These are phyloP conservation scores for Sugiyamaella japonica DNA, from an alignment of 1,139 yeast genomes.

Conservation along the genomic window DNA sequence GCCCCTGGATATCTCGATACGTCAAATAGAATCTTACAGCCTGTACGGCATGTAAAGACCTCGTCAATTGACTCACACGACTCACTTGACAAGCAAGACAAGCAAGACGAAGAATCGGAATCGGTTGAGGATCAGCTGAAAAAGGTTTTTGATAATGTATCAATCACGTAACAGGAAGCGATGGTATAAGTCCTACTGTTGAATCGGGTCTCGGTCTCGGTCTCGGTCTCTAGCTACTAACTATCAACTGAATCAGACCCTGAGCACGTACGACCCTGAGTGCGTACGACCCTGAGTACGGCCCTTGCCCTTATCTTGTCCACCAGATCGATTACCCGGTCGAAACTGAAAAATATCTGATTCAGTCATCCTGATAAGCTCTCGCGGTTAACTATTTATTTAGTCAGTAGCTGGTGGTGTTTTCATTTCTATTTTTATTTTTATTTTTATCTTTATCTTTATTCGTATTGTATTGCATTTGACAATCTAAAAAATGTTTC, in stretches of 20 bases:
- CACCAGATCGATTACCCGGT: constrained; percentile 1
- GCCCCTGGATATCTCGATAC: constrained; percentile 50
- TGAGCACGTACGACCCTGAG: neutral
- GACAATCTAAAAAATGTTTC: constrained; percentile 6
- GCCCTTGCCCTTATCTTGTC: constrained; percentile 3
- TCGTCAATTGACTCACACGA: neutral
- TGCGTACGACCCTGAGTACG: neutral
- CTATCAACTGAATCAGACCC: neutral
- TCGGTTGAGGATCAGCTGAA: constrained; percentile 11
- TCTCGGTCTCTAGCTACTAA: too few species aligned
- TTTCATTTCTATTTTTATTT: too few species aligned
- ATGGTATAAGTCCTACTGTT: too few species aligned
- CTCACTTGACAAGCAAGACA: neutral
- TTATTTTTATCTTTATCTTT: too few species aligned
- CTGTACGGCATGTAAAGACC: constrained; percentile 23
- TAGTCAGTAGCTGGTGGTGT: too few species aligned
- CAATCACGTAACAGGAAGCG: neutral
- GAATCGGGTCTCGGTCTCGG: too few species aligned
- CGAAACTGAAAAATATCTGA: neutral
- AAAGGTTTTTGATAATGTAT: constrained; percentile 9
- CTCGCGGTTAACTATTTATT: neutral
- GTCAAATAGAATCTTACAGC: constrained; percentile 34
- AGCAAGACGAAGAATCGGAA: neutral
- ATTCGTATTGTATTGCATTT: too few species aligned
- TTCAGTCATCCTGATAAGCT: constrained; percentile 5